Evolutionary conservation across 2,329 filamentous ascomycete genomes (phyloP).

Genomic region (Coniella vitis): DNA sequence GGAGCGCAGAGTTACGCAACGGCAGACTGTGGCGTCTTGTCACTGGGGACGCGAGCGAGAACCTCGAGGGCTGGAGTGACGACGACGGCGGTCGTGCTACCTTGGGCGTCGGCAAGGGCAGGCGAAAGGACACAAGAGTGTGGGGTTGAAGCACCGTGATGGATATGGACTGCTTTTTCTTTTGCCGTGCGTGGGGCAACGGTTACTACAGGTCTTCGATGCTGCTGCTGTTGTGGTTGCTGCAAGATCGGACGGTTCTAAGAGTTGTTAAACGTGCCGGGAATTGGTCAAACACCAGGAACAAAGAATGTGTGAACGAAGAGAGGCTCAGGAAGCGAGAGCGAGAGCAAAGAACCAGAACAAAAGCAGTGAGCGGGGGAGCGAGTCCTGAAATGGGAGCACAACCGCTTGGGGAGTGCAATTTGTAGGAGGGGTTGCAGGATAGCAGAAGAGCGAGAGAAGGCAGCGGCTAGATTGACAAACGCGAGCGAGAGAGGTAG

Average conservation of each 20-base stretch:
- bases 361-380: too few species aligned
- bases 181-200: too few species aligned
- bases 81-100: slow-evolving; percentile 3
- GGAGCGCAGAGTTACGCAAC: slow-evolving; percentile 4
- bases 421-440: neutral
- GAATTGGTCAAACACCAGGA: too few species aligned
- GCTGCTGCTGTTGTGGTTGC: too few species aligned
- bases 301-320: too few species aligned
- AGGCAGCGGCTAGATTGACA: neutral
- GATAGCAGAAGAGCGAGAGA: neutral
- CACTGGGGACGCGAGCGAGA: neutral
- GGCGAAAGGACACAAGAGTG: neutral
- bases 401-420: neutral
- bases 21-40: slow-evolving; percentile 6
- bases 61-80: neutral
- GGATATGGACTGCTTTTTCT: too few species aligned
- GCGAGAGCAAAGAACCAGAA: too few species aligned
- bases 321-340: too few species aligned
- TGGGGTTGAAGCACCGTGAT: neutral
- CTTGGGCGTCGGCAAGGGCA: neutral
- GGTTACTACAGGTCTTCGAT: too few species aligned
- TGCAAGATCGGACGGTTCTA: too few species aligned
- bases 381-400: neutral
- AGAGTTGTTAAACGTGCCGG: too few species aligned
- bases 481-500: too few species aligned